Percentiles rank a stretch among this genome's conserved stretches.
Evolutionary conservation across 441 rosid species (phyloP).

Genomic region (Eutrema salsugineum): DNA sequence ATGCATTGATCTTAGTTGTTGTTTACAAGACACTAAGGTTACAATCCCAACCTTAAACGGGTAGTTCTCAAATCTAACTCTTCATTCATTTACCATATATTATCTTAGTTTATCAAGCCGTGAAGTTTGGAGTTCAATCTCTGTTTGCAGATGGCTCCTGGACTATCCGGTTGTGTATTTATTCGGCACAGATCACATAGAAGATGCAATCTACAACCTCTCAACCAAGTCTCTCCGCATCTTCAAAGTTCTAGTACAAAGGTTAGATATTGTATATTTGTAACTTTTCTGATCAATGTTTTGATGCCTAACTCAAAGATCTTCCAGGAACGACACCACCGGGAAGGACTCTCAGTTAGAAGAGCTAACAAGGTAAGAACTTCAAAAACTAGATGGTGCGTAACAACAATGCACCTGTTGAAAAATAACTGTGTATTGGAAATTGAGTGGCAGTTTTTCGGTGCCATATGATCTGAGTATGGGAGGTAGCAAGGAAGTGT

Average conservation of each 20-base stretch:
- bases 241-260: constrained; percentile 57
- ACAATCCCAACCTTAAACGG: constrained; percentile 92
- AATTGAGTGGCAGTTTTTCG: constrained; percentile 56
- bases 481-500: constrained; percentile 69
- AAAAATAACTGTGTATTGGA: background rate
- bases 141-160: constrained; percentile 75
- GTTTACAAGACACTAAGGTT: constrained; percentile 65
- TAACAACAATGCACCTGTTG: background rate
- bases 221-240: constrained; percentile 82
- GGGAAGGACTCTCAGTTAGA: constrained; percentile 40
- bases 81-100: background rate
- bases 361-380: constrained; percentile 71
- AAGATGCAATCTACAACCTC: constrained; percentile 77
- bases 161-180: constrained; percentile 88
- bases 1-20: constrained; percentile 68
- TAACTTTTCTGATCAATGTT: background rate
- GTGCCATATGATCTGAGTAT: constrained; percentile 91
- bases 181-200: constrained; percentile 76
- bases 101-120: background rate
- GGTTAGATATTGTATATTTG: constrained; percentile 43
- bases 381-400: background rate
- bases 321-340: constrained; percentile 40
- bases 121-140: constrained; percentile 18
- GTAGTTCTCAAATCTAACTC: constrained; percentile 35
- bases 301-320: constrained; percentile 15